Conservation (phyloP, 352 stramenopile species). For the Phytophthora cryptogea region DNA sequence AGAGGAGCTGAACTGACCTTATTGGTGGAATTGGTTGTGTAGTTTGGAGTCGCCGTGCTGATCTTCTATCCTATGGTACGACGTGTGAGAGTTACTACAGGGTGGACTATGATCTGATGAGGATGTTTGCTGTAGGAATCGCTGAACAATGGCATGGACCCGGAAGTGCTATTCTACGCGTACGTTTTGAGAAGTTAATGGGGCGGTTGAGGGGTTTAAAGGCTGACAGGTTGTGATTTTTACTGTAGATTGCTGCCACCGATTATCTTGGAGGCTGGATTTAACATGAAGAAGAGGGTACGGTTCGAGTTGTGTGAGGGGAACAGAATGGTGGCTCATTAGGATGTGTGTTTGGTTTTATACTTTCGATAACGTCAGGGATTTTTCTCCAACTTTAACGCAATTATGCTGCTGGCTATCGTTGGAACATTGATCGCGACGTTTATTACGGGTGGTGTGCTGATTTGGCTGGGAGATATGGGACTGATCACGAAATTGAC, state of each 20-base stretch:
- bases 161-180: constrained; percentile 85
- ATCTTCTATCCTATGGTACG: constrained; percentile 80
- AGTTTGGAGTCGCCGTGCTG: constrained; percentile 80
- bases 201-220: not conserved
- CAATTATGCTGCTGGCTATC: constrained; percentile 83
- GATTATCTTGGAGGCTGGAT: constrained; percentile 87
- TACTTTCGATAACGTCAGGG: constrained; percentile 39
- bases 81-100: not conserved
- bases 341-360: constrained; percentile 13
- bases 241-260: constrained; percentile 58
- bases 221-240: constrained; percentile 7
- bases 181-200: constrained; percentile 29
- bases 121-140: constrained; percentile 52
- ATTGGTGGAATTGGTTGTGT: constrained; percentile 4
- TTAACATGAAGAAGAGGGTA: constrained; percentile 90
- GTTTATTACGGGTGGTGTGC: constrained; percentile 76
- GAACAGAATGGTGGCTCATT: constrained; percentile 8
- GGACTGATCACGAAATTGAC: constrained; percentile 79
- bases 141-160: constrained; percentile 81
- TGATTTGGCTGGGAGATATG: constrained; percentile 78
- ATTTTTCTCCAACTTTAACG: constrained; percentile 89
- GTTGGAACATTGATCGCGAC: constrained; percentile 80
- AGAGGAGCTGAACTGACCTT: constrained; percentile 19
- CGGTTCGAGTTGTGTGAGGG: constrained; percentile 4
- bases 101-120: constrained; percentile 4